A percentile compares a stretch with the other conserved stretches of the same genome.
These are phyloP conservation scores for Hypoxylon intermedium DNA, from an alignment of 495 filamentous ascomycete genomes.

Conservation along the genomic window DNA sequence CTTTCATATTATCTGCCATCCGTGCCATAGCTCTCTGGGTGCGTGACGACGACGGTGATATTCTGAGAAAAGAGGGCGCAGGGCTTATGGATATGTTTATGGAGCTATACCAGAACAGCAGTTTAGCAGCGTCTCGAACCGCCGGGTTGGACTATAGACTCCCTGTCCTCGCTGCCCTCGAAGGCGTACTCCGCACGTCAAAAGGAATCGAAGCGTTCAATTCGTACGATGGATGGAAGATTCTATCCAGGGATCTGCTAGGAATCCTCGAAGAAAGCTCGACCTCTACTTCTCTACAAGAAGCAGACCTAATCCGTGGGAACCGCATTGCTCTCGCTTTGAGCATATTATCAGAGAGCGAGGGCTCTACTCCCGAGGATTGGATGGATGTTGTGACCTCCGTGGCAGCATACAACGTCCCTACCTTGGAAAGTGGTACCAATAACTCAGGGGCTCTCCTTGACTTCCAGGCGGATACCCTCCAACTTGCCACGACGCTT, in stretches of 20 bases:
- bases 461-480: slow-evolving; percentile 57
- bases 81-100: slow-evolving; percentile 66
- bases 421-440: slow-evolving; percentile 13
- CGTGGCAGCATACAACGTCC: slow-evolving; percentile 47
- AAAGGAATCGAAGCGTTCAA: slow-evolving; percentile 56
- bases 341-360: slow-evolving; percentile 53
- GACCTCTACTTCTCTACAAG: slow-evolving; percentile 5
- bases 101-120: slow-evolving; percentile 56
- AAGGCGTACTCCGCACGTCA: slow-evolving; percentile 54
- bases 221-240: slow-evolving; percentile 56
- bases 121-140: slow-evolving; percentile 10
- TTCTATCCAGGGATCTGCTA: slow-evolving; percentile 55
- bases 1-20: slow-evolving; percentile 60
- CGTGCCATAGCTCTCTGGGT: slow-evolving; percentile 66
- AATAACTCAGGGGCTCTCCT: slow-evolving; percentile 28
- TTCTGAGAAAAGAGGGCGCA: slow-evolving; percentile 57
- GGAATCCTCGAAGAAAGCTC: slow-evolving; percentile 42
- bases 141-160: slow-evolving; percentile 55
- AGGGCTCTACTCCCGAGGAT: slow-evolving; percentile 49
- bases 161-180: slow-evolving; percentile 60
- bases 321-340: slow-evolving; percentile 62
- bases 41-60: slow-evolving; percentile 67
- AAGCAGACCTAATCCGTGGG: slow-evolving; percentile 51
- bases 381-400: slow-evolving; percentile 56
- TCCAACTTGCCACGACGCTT: slow-evolving; percentile 59